Evolutionary conservation across 1,139 yeast species (phyloP).

Genomic region (Wickerhamiella pararugosa): DNA sequence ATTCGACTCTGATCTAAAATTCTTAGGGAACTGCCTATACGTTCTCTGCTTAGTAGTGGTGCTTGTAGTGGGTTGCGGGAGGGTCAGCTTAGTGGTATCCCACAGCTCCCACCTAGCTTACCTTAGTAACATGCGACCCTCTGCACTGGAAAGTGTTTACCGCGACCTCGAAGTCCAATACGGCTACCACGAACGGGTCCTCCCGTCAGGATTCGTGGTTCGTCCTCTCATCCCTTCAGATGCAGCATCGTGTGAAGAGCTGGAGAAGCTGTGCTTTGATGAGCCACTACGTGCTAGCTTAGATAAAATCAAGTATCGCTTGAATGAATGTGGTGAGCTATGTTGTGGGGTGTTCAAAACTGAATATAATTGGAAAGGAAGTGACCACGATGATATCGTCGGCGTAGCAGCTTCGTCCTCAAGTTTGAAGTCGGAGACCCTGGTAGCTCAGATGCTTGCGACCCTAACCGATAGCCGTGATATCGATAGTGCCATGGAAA

Average conservation of each 20-base stretch:
- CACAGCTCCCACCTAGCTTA: too few relatives aligned
- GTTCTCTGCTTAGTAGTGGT: too few relatives aligned
- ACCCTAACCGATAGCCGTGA: constrained; percentile 51
- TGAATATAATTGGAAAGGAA: constrained; percentile 30
- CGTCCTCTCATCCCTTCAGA: constrained; percentile 71
- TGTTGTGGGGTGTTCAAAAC: constrained; percentile 77
- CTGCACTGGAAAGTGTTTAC: constrained; percentile 16
- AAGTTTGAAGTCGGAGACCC: constrained; percentile 35
- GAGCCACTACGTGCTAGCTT: constrained; percentile 41
- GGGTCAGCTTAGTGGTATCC: too few relatives aligned
- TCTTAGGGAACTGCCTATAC: too few relatives aligned
- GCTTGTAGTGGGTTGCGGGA: too few relatives aligned
- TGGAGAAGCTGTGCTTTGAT: constrained; percentile 63
- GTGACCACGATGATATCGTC: constrained; percentile 14
- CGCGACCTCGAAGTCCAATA: constrained; percentile 14
- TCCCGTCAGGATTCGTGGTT: constrained; percentile 57
- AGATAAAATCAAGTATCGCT: constrained; percentile 53
- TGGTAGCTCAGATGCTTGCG: constrained; percentile 74
- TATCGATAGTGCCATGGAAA: constrained; percentile 51
- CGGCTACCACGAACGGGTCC: constrained; percentile 12
- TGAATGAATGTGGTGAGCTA: constrained; percentile 75
- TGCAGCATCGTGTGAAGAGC: constrained; percentile 39
- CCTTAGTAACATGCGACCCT: constrained; percentile 13
- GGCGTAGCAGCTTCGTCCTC: constrained; percentile 27
- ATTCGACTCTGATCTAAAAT: too few relatives aligned